Evolutionary conservation across 495 filamentous ascomycete species (phyloP).

Genomic region (Hyaloscypha finlandica): DNA sequence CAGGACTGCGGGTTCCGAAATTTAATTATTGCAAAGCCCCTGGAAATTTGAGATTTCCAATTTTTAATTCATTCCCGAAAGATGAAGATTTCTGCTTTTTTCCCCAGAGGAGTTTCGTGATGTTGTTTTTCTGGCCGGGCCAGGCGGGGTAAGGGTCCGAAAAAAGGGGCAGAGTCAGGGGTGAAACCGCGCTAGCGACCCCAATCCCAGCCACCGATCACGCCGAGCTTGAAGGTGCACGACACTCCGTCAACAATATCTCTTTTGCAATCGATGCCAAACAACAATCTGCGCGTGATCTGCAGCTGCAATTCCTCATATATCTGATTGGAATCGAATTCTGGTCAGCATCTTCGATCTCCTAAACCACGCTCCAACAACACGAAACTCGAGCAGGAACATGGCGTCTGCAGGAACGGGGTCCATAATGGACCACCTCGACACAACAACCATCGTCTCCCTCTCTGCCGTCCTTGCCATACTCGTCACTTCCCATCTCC

Average conservation of each 20-base stretch:
- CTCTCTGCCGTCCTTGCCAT: slow-evolving; percentile 52
- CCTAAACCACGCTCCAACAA: background rate
- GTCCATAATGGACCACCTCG: slow-evolving; percentile 41
- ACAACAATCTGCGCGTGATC: background rate
- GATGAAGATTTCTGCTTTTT: background rate
- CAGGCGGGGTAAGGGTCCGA: background rate
- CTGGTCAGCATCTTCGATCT: background rate
- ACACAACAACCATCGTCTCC: slow-evolving; percentile 54
- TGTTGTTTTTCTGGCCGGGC: background rate
- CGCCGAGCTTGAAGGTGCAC: background rate
- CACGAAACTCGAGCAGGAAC: background rate
- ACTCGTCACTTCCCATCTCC: slow-evolving; percentile 44
- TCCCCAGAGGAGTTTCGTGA: background rate
- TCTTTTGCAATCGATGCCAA: background rate
- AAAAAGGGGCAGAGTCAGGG: background rate
- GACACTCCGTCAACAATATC: background rate
- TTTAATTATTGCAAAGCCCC: too few species aligned
- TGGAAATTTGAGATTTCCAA: too few species aligned
- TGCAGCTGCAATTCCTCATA: too few species aligned
- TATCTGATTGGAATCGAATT: too few species aligned
- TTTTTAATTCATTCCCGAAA: too few species aligned
- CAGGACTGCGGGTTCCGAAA: background rate
- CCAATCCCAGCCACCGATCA: background rate
- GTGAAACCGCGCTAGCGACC: background rate
- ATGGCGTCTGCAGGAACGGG: background rate